Conservation (phyloP, 441 rosid species). For the Mallotus repandus region DNA sequence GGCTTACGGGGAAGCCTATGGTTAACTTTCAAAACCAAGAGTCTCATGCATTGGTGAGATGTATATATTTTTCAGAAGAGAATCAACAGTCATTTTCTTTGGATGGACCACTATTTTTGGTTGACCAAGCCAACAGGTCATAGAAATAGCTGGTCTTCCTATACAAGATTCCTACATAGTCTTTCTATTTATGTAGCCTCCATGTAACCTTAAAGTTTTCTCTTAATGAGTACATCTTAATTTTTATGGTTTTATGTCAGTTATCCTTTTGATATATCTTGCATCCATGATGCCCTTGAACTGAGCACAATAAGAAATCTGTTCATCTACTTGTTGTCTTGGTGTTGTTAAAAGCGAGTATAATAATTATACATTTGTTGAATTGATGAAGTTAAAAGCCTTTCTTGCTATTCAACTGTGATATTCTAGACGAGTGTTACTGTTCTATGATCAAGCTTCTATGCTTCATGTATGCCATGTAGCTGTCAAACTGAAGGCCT, state of each 20-base stretch:
- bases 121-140: neutral
- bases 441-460: slow-evolving; percentile 1
- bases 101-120: neutral
- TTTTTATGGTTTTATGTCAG: neutral
- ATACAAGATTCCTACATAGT: neutral
- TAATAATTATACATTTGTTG: too few species aligned
- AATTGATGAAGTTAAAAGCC: neutral
- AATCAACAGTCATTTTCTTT: neutral
- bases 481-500: slow-evolving; percentile 7
- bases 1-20: too few species aligned
- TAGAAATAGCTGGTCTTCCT: neutral
- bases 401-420: neutral
- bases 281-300: neutral
- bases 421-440: neutral
- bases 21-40: too few species aligned
- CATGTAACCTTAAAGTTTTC: neutral
- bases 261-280: neutral
- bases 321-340: neutral
- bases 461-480: slow-evolving; percentile 7
- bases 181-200: neutral
- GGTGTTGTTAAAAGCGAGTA: too few species aligned
- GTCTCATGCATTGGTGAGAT: too few species aligned
- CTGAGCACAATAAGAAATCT: neutral
- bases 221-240: neutral
- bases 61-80: neutral